Conservation (phyloP, 176 grass and related monocot species). For the Raddia distichophylla region DNA sequence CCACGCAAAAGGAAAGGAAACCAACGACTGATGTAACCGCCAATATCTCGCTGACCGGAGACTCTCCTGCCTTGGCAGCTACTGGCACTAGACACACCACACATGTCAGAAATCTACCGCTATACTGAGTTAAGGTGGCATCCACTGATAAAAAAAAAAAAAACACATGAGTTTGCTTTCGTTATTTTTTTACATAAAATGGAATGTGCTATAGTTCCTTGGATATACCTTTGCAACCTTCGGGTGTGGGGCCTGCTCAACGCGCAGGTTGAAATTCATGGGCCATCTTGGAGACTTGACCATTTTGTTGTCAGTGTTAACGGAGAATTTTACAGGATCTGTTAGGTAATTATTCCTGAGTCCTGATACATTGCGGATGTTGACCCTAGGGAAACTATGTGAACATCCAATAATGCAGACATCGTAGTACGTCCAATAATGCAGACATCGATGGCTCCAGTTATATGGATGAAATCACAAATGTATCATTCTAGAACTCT, state of each 20-base stretch:
- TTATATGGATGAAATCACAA: background rate
- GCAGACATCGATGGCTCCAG: background rate
- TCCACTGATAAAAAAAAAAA: too few relatives aligned
- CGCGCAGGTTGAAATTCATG: background rate
- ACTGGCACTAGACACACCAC: background rate
- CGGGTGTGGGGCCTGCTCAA: background rate
- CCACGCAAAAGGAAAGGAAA: background rate
- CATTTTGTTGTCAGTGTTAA: conserved; percentile 6
- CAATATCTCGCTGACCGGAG: background rate
- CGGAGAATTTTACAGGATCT: background rate
- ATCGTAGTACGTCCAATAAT: too few relatives aligned
- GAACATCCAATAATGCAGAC: background rate
- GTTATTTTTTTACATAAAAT: too few relatives aligned
- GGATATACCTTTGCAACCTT: background rate
- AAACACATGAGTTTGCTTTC: too few relatives aligned
- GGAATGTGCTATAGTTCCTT: too few relatives aligned
- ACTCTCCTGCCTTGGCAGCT: background rate
- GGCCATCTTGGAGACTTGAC: background rate
- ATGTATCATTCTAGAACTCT: background rate
- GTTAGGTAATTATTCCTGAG: background rate
- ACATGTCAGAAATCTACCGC: too few relatives aligned
- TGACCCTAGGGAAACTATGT: background rate
- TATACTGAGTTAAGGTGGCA: too few relatives aligned
- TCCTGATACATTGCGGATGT: background rate
- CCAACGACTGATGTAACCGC: background rate